Evolutionary conservation across 768 basidiomycete genomes (phyloP).

Genomic region (Sporobolomyces roseus): DNA sequence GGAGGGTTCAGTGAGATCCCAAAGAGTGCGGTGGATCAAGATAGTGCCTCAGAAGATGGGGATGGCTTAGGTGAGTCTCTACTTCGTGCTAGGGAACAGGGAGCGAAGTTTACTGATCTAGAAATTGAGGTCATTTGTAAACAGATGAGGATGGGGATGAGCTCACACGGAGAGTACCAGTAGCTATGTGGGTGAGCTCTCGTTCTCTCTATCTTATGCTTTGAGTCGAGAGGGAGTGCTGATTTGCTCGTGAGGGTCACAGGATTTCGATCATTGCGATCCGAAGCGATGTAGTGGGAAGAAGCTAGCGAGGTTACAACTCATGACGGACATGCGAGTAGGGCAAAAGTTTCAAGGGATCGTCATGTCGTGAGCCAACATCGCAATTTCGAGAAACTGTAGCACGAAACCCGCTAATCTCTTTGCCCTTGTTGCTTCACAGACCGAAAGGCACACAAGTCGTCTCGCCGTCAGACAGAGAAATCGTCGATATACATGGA

Average conservation of each 20-base stretch:
- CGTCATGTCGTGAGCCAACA: slow-evolving; percentile 91
- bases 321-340: slow-evolving; percentile 77
- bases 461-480: slow-evolving; percentile 78
- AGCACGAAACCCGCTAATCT: too few species aligned
- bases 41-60: neutral
- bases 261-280: slow-evolving; percentile 99
- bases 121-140: neutral
- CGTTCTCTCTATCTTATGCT: too few species aligned
- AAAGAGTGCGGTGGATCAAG: slow-evolving; percentile 27
- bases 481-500: slow-evolving; percentile 67
- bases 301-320: slow-evolving; percentile 75
- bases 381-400: too few species aligned
- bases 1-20: slow-evolving; percentile 27
- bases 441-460: slow-evolving; percentile 79
- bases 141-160: slow-evolving; percentile 5
- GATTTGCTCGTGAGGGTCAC: neutral
- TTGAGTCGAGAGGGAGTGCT: too few species aligned
- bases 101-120: too few species aligned
- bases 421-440: slow-evolving; percentile 24
- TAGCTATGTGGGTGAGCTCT: slow-evolving; percentile 36
- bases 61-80: neutral
- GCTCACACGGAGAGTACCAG: slow-evolving; percentile 19
- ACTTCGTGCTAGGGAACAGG: neutral
- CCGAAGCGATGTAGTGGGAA: slow-evolving; percentile 83
- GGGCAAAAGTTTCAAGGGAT: slow-evolving; percentile 84